Conservation (phyloP, 805 yeast genomes). For the Saccharomycopsis lassenensis region DNA sequence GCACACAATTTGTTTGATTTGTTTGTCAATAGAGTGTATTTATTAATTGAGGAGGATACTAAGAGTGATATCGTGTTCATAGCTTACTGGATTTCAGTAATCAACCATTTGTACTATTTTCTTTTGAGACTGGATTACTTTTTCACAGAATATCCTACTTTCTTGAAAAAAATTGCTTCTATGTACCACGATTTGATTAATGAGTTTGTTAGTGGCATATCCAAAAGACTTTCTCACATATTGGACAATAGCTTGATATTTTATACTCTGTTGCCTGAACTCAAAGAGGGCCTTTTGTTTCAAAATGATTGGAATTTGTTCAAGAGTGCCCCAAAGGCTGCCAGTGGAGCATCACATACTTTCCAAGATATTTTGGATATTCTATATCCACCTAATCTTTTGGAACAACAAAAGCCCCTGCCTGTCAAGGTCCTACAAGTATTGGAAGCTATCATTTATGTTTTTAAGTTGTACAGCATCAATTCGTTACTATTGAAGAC, state of each 20-base stretch:
- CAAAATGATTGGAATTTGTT: constrained; percentile 62
- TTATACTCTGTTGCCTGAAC: constrained; percentile 75
- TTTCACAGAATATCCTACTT: constrained; percentile 41
- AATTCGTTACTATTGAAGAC: constrained; percentile 72
- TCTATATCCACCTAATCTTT: constrained; percentile 76
- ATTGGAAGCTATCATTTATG: constrained; percentile 79
- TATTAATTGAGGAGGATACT: constrained; percentile 11
- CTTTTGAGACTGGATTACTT: constrained; percentile 46
- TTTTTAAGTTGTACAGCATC: constrained; percentile 69
- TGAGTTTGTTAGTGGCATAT: constrained; percentile 57
- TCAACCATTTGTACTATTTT: constrained; percentile 70
- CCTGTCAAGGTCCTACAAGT: constrained; percentile 80
- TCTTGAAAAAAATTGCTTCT: constrained; percentile 48
- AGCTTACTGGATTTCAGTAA: constrained; percentile 82
- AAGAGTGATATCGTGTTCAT: constrained; percentile 47
- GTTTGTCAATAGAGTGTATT: constrained; percentile 16
- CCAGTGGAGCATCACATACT: constrained; percentile 27
- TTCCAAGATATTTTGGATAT: constrained; percentile 61
- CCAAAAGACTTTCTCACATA: constrained; percentile 43
- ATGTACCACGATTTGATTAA: constrained; percentile 50
- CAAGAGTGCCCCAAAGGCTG: constrained; percentile 21
- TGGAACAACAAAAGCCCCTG: constrained; percentile 76
- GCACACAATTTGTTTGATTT: constrained; percentile 51
- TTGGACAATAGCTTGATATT: constrained; percentile 61
- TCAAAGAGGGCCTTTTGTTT: constrained; percentile 49